Evolutionary conservation across 2,329 filamentous ascomycete genomes (phyloP), one percentile per base, ranked within the genome.

Genomic region (Calonectria pseudoreteaudii): DNA sequence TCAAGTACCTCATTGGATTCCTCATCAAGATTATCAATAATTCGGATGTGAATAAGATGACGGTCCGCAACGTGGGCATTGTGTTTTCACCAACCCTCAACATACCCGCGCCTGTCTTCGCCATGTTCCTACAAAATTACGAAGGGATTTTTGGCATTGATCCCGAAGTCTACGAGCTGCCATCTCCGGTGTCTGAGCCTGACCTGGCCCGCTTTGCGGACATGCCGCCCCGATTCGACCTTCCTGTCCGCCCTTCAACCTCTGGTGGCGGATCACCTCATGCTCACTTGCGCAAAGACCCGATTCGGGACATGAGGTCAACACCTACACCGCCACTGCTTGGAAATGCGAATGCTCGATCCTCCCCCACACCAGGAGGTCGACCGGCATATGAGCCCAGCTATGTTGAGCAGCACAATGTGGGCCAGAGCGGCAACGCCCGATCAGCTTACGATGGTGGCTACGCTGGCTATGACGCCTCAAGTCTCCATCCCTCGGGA

Each of bases 51-150:
- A 99, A 99, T 87, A 98, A 98, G 88, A 99, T 99, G 97, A 98
- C 94, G 14, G 94, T 98, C 68, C 93, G 96, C 77, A 99, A 99
- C 81, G 95, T 99, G 69, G 96, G 97, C 76, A 98, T 99, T 79
- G 96, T 99, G 71, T 99, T 99, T 84, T 98, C 97, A 20, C 97
- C 97, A 0, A 98, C 97, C 0, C 90, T 99, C 68, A 98, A 98
- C 83, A 98, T 99, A 53, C 96, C 97, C 0, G 95, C 95, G 0
- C 96, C 96, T 0, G 93, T 99, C 14, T 98, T 99, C 83, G 95
- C 96, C 4, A 90, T 97, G 84, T 97, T 99, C 84, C 89, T 99
- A 72, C 96, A 97, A 76, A 96, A 98, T 81, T 98, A 95, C 82
- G 90, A 94, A 75, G 91, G 90, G 52, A 96, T 99, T 62, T 99